Evolutionary conservation across 1,139 yeast genomes (phyloP), one percentile per base, ranked within the genome.

Genomic region (Zygotorulaspora mrakii): DNA sequence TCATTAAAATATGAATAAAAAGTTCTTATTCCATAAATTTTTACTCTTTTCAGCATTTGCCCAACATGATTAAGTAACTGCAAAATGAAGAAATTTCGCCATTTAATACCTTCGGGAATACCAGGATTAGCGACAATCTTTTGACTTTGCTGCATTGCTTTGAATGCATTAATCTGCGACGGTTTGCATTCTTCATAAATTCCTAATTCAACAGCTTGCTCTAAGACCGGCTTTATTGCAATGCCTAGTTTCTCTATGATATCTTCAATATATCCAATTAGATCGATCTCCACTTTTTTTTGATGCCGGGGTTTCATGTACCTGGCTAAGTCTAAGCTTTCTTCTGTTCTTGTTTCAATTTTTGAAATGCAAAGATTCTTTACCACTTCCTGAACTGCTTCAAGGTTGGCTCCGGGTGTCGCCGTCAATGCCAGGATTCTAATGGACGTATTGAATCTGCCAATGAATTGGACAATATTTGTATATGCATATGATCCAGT

Each of bases 341-440:
- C 76, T 55, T 94, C 98, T 0, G 96, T 85, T 46, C 97, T 68
- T 14, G 89, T 78, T 59, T 89, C 97, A 28, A 89, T 79, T 41
- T 73, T 74, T 0, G 96, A 81, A 2, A 94, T 83, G 34, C 66
- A 65, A 45, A 94, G 65, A 53, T 86, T 86, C 40, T 77, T 73
- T 1, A 91, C 79, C 24, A 91, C 81, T 39, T 78, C 82, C 59
- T 94, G 97, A 0, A 94, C 94, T 1, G 94, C 88, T 45, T 85
- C 95, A 1, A 87, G 74, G 42, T 83, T 82, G 0, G 94, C 71
- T 0, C 95, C 89, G 0, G 99, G 99, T 0, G 99, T 94, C 0
- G 99, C 99, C 0, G 98, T 88, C 46, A 94, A 68, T 0, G 96
- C 97, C 37, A 91, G 62, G 0, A 88, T 69, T 33, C 98, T 68